Conservation (phyloP, 768 basidiomycete species). For the Pleurotus giganteus region DNA sequence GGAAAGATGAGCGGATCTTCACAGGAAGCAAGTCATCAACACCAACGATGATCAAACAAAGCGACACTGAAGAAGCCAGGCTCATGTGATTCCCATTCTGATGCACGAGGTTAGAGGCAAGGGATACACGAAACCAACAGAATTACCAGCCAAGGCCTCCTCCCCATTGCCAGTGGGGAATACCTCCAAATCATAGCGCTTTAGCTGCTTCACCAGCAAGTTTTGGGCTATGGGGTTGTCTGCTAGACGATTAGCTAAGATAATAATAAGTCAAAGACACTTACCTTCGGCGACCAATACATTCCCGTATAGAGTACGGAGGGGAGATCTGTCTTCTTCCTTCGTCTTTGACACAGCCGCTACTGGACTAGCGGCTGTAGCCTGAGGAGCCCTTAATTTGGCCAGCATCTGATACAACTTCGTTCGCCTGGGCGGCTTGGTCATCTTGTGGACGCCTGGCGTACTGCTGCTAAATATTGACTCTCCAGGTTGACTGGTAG, state of each 20-base stretch:
- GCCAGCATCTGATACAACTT: conserved; percentile 64
- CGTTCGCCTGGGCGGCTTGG: conserved; percentile 64
- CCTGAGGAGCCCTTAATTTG: conserved; percentile 50
- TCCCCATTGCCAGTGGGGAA: conserved; percentile 64
- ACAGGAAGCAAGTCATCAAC: background rate
- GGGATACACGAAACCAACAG: background rate
- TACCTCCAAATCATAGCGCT: conserved; percentile 59
- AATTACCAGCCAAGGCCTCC: conserved; percentile 56
- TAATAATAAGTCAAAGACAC: conserved; percentile 3
- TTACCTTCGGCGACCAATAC: conserved; percentile 72
- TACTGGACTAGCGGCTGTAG: conserved; percentile 34
- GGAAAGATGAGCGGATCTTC: background rate
- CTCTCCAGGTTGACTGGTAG: conserved; percentile 54
- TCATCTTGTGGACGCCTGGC: conserved; percentile 63
- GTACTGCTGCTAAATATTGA: conserved; percentile 48
- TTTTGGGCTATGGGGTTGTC: conserved; percentile 74
- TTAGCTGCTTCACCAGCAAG: conserved; percentile 63
- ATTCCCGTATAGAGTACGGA: conserved; percentile 60
- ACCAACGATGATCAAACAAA: conserved; percentile 72
- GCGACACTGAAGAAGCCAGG: conserved; percentile 71
- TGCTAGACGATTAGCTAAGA: conserved; percentile 20
- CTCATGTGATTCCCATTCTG: conserved; percentile 68
- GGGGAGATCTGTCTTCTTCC: conserved; percentile 45
- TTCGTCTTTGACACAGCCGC: conserved; percentile 39
- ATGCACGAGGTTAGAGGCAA: background rate